Base-by-base conservation (phyloP, 257 asterid genomes). In the Lavandula angustifolia region DNA sequence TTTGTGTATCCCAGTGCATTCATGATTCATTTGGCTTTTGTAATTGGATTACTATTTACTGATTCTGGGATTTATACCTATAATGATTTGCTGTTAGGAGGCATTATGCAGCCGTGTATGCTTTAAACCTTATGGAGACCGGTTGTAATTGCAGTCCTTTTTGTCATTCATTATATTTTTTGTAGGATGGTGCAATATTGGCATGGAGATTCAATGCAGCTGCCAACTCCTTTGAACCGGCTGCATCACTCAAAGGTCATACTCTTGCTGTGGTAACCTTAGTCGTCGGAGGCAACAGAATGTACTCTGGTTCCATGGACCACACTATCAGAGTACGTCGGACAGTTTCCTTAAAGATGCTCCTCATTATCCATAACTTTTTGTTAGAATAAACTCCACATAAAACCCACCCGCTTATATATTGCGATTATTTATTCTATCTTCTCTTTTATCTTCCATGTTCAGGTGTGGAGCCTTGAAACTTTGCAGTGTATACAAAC, bases 281-380 rank as follows among this genome's bases (percentile, higher is more conserved):
- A 63, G 90, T 87, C 14, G 92, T 90, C 9, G 96, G 96, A 57
- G 96, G 92, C 58, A 83, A 77, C 80, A 83, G 84, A 71, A 66
- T 94, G 42, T 94, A 87, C 80, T 90, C 96, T 65, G 99, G 97
- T 62, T 89, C 96, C 55, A 86, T 94, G 97, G 99, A 89, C 81
- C 80, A 83, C 49, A 81, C 96, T 47, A 83, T 90, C 70, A 80
- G 79, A 76, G 96, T 87, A 76, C 75, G 90, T 72, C 47, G 43
- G 40, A 17, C 64, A 52, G 69, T 60, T 11, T 12, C 27, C 61
- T 58, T 48, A 47, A 27, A 42, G 54, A n/a, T 8, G 51, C 50
- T 73, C 62, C 42, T 60, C 34, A 35, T 68, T 47, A 18, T 61
- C 58, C 61, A n/a, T 29, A 61, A 16, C 54, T 58, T 34, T 16